Conservation (phyloP, 2,329 filamentous ascomycete genomes). For the Arthrobotrys iridis region DNA sequence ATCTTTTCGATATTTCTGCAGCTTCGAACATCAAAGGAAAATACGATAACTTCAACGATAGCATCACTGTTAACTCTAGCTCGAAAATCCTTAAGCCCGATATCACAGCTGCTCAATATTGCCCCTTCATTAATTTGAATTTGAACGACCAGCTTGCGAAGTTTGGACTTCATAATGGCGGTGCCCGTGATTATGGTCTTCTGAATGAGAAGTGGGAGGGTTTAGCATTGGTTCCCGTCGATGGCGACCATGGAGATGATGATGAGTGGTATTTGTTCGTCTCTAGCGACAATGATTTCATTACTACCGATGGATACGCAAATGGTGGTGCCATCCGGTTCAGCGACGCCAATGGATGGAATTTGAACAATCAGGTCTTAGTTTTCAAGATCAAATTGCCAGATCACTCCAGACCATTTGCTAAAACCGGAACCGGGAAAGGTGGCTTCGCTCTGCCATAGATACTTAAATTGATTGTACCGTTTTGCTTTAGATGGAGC, state of each 20-base stretch:
- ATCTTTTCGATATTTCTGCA: slow-evolving; percentile 72
- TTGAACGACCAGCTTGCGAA: slow-evolving; percentile 71
- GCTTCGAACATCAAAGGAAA: slow-evolving; percentile 68
- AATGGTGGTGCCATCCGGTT: slow-evolving; percentile 70
- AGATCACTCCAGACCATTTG: slow-evolving; percentile 56
- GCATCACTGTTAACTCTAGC: slow-evolving; percentile 64
- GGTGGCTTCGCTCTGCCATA: slow-evolving; percentile 25
- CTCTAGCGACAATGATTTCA: slow-evolving; percentile 78
- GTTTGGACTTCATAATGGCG: slow-evolving; percentile 76
- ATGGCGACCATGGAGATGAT: slow-evolving; percentile 63
- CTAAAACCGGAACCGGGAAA: slow-evolving; percentile 25
- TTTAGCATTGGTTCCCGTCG: slow-evolving; percentile 71
- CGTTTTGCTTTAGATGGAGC: background rate
- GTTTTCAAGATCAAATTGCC: slow-evolving; percentile 70
- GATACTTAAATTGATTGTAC: background rate
- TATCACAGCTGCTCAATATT: slow-evolving; percentile 71
- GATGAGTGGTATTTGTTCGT: slow-evolving; percentile 75
- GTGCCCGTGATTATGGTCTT: slow-evolving; percentile 68
- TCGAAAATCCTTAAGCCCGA: slow-evolving; percentile 67
- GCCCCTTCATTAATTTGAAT: slow-evolving; percentile 75
- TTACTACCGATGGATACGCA: slow-evolving; percentile 74
- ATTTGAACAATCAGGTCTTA: slow-evolving; percentile 71
- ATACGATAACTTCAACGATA: slow-evolving; percentile 60
- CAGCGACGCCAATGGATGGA: slow-evolving; percentile 68
- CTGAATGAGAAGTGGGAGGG: slow-evolving; percentile 84